Evolutionary conservation across 768 basidiomycete genomes (phyloP).

Genomic region (Kwoniella dendrophila): DNA sequence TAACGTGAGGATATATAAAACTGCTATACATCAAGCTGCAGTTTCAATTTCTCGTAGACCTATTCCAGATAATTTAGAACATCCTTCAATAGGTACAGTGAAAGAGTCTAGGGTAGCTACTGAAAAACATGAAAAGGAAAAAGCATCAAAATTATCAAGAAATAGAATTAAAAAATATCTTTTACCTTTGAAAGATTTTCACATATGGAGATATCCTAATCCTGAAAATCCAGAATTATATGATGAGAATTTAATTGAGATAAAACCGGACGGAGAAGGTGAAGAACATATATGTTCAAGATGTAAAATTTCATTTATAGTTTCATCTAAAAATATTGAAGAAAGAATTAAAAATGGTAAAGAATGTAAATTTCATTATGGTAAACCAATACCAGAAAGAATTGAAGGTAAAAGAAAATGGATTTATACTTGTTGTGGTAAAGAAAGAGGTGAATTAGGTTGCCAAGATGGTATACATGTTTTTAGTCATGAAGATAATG

Average conservation of each 20-base stretch:
- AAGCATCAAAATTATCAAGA: constrained; percentile 41
- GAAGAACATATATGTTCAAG: constrained; percentile 71
- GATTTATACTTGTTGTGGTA: constrained; percentile 46
- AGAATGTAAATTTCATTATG: constrained; percentile 83
- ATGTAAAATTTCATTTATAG: constrained; percentile 70
- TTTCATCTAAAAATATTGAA: constrained; percentile 60
- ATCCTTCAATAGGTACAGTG: constrained; percentile 55
- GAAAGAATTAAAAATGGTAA: constrained; percentile 44
- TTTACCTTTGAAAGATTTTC: constrained; percentile 64
- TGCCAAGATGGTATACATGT: constrained; percentile 67
- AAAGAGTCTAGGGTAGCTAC: constrained; percentile 42
- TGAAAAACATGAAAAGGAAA: constrained; percentile 41
- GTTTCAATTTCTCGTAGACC: constrained; percentile 42
- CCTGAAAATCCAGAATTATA: constrained; percentile 61
- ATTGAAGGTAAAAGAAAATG: constrained; percentile 72
- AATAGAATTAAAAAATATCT: constrained; percentile 63
- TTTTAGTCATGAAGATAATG: constrained; percentile 72
- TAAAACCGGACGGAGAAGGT: constrained; percentile 64
- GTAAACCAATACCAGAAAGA: constrained; percentile 65
- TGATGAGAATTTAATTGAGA: constrained; percentile 57
- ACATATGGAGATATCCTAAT: constrained; percentile 72
- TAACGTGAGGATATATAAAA: constrained; percentile 44
- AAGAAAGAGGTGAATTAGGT: constrained; percentile 43
- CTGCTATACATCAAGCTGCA: constrained; percentile 50
- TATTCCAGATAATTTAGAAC: constrained; percentile 33